Conservation (phyloP, 768 basidiomycete genomes). For the Panaeolus cyanescens region DNA sequence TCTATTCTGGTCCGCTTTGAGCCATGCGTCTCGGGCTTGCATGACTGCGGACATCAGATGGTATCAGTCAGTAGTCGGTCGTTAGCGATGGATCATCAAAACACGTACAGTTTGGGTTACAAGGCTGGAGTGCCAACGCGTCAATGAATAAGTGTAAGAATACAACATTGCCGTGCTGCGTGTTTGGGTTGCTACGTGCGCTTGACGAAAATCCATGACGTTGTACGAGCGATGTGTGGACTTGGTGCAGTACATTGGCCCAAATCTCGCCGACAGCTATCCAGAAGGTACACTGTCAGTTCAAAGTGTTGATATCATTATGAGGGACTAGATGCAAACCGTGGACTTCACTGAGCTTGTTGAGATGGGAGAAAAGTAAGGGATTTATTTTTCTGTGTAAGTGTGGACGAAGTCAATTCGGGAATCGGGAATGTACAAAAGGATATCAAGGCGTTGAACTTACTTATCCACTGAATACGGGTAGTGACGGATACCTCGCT, state of each 20-base stretch:
- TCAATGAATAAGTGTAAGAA: constrained; percentile 24
- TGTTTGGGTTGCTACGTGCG: constrained; percentile 25
- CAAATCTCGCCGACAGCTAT: constrained; percentile 57
- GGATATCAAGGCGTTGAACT: constrained; percentile 11
- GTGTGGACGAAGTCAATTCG: not conserved
- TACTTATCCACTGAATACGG: constrained; percentile 26
- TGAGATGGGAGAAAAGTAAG: not conserved
- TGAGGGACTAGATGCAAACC: constrained; percentile 4
- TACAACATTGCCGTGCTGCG: constrained; percentile 22
- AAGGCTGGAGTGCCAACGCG: constrained; percentile 20
- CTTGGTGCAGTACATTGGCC: constrained; percentile 44
- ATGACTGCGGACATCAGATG: constrained; percentile 27
- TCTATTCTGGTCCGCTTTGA: constrained; percentile 50
- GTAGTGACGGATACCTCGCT: constrained; percentile 3
- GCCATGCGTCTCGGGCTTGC: constrained; percentile 46
- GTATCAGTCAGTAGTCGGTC: not conserved
- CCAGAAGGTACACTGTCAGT: not conserved
- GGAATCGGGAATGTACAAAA: not conserved
- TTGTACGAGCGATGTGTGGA: constrained; percentile 36
- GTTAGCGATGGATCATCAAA: not conserved
- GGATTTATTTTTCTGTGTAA: not conserved
- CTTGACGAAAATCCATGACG: constrained; percentile 33
- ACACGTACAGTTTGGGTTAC: constrained; percentile 23
- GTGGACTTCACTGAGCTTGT: not conserved
- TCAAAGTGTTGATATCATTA: not conserved